Evolutionary conservation across 176 grass and related monocot genomes (phyloP).

Genomic region (Lolium multiflorum): DNA sequence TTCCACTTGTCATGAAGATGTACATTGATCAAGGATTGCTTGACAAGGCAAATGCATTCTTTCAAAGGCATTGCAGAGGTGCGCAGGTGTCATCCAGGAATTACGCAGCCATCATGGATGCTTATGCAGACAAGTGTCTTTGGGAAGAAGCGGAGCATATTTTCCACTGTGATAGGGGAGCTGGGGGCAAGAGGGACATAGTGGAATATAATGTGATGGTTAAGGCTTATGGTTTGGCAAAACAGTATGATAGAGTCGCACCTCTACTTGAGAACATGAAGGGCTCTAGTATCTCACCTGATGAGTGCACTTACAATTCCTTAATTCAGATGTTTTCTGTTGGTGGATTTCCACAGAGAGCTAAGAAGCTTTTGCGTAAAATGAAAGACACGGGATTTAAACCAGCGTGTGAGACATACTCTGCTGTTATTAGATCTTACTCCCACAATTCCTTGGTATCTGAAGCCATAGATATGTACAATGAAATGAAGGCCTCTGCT

Average conservation of each 20-base stretch:
- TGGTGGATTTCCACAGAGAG: slow-evolving; percentile 59
- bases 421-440: slow-evolving; percentile 60
- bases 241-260: slow-evolving; percentile 64
- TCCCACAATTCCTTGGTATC: slow-evolving; percentile 52
- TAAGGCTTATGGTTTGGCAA: slow-evolving; percentile 72
- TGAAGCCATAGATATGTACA: slow-evolving; percentile 62
- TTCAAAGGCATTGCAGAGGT: slow-evolving; percentile 60
- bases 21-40: slow-evolving; percentile 72
- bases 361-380: slow-evolving; percentile 57
- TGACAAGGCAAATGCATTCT: slow-evolving; percentile 58
- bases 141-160: slow-evolving; percentile 73
- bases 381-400: slow-evolving; percentile 70
- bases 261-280: slow-evolving; percentile 68
- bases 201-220: slow-evolving; percentile 79
- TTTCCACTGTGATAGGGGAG: slow-evolving; percentile 50
- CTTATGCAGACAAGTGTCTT: slow-evolving; percentile 58
- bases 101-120: slow-evolving; percentile 69
- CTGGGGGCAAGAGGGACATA: slow-evolving; percentile 43
- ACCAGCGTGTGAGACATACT: slow-evolving; percentile 68
- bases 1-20: slow-evolving; percentile 77
- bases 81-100: slow-evolving; percentile 61
- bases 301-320: slow-evolving; percentile 78
- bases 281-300: slow-evolving; percentile 52
- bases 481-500: slow-evolving; percentile 64
- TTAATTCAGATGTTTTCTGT: slow-evolving; percentile 78